Evolutionary conservation across 106 monocot species (phyloP).

Genomic region (Allium sativum): DNA sequence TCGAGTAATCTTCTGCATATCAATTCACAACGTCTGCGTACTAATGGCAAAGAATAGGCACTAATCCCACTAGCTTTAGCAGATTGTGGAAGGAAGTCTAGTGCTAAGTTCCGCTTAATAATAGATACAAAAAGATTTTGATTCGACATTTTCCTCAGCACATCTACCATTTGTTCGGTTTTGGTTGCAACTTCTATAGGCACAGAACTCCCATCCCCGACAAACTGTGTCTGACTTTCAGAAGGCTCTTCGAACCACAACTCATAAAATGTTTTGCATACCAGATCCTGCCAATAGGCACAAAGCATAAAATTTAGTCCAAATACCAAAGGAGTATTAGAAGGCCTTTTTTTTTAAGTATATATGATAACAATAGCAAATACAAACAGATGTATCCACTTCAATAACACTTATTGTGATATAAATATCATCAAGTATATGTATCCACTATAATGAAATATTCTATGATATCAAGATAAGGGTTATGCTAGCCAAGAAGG

Average conservation of each 20-base stretch:
- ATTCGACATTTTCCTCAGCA: constrained; percentile 75
- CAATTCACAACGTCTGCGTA: constrained; percentile 81
- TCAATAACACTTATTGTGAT: no score
- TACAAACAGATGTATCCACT: no score
- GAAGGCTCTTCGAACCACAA: constrained; percentile 96
- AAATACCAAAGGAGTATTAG: neutral
- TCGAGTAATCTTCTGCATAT: constrained; percentile 89
- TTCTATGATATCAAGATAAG: no score
- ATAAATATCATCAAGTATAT: no score
- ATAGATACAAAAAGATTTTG: constrained; percentile 76
- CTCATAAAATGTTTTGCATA: constrained; percentile 96
- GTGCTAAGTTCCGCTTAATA: constrained; percentile 74
- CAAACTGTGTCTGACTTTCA: constrained; percentile 65
- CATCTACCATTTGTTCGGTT: constrained; percentile 92
- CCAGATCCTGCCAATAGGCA: constrained; percentile 59
- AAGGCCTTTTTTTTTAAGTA: no score
- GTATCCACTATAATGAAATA: no score
- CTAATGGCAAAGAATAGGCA: constrained; percentile 48
- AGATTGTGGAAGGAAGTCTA: constrained; percentile 97
- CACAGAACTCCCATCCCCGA: constrained; percentile 84
- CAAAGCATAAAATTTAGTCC: constrained; percentile 3
- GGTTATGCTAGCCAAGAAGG: no score
- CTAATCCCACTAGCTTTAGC: constrained; percentile 76
- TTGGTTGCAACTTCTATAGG: constrained; percentile 92
- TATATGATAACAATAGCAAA: no score